Base-by-base conservation (phyloP, 2,329 filamentous ascomycete species). In the Exutisphaerella laricina region DNA sequence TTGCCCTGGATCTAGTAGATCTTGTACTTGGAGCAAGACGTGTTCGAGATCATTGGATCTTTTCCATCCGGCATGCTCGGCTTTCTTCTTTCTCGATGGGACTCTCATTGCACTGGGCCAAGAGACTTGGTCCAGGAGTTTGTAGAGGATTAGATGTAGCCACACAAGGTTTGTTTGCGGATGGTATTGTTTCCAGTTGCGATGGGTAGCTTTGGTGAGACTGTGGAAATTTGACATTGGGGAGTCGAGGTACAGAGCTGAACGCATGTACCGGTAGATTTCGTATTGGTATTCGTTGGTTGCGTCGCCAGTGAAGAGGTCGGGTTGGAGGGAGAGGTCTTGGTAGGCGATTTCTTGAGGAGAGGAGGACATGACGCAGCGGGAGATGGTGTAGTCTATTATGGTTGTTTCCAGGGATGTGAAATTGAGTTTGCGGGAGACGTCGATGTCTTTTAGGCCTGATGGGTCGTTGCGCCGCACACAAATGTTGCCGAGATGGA, bases 401-500 rank as follows among this genome's bases (percentile, higher is more conserved):
- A 84, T 71, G 0, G 80, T 82, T 1, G 78, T 78, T 51, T 80
- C 75, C 3, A 82, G 62, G 1, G 68, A 67, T 10, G 75, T 77
- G 43, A 77, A 69, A 2, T 71, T 70, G 17, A 80, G 58, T 30
- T 68, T 72, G 16, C 58, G 56, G 13, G 47, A 50, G 25, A 51
- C 20, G 26, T 60, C 56, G 64, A 55, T 48, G 1, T 29, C 21
- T 6, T 32, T 21, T 8, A 41, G 13, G 16, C 18, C 26, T 12
- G 26, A 16, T 10, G 48, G 12, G 5, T 34, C 4, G 20, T 36
- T 13, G 22, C 42, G 45, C 16, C 55, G 54, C 40, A 82, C 73
- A 56, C 80, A 83, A 13, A 84, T 74, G 53, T 84, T 84, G n/a
- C 79, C 79, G 25, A 80, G 66, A 60, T 84, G 80, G 3, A 84